Evolutionary conservation across 176 grass and related monocot species (phyloP).

Genomic region (Aegilops umbellulata): DNA sequence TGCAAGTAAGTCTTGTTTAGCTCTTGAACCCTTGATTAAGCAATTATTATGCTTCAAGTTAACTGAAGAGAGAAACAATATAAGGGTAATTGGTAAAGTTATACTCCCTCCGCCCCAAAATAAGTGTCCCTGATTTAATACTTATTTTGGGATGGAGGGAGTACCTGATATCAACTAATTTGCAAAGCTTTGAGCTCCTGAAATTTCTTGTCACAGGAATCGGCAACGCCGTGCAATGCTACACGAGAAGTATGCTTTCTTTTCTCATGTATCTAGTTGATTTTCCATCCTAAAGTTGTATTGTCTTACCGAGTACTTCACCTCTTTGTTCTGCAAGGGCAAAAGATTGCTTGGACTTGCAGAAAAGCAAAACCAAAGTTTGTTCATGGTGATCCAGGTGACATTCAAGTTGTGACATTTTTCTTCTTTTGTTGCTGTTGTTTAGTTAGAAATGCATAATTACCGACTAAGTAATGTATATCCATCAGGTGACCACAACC

Average conservation of each 20-base stretch:
- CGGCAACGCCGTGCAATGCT: slow-evolving; percentile 48
- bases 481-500: slow-evolving; percentile 36
- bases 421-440: neutral
- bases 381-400: slow-evolving; percentile 42
- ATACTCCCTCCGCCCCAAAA: neutral
- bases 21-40: neutral
- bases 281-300: neutral
- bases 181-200: neutral
- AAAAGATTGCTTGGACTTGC: slow-evolving; percentile 62
- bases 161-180: slow-evolving; percentile 4
- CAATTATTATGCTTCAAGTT: neutral
- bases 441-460: slow-evolving; percentile 3
- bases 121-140: no score
- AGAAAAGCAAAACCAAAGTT: slow-evolving; percentile 43
- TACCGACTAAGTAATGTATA: neutral
- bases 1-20: slow-evolving; percentile 54
- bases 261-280: slow-evolving; percentile 5
- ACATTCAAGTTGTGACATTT: neutral
- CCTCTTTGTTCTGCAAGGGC: slow-evolving; percentile 39
- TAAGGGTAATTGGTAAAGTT: neutral
- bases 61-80: neutral
- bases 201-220: slow-evolving; percentile 54
- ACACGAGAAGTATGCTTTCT: slow-evolving; percentile 47
- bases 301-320: neutral
- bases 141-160: no score